Evolutionary conservation across 2,329 filamentous ascomycete species (phyloP).

Genomic region (Cladobotryum mycophilum): DNA sequence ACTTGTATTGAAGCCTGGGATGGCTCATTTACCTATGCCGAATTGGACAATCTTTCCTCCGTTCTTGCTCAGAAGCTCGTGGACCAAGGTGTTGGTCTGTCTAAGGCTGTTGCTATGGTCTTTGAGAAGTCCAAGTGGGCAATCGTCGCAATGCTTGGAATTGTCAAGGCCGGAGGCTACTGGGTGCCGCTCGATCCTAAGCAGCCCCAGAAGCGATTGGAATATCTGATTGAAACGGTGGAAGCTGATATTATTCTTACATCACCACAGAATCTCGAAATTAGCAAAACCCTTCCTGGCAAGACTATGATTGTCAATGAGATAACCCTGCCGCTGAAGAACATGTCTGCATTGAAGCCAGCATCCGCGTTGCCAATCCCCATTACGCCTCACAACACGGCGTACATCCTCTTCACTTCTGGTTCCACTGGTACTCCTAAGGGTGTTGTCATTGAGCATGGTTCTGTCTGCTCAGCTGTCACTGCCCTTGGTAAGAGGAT

Average conservation of each 20-base stretch:
- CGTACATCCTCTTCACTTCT: slow-evolving; percentile 3
- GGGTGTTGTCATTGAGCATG: slow-evolving; percentile 2
- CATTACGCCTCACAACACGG: not conserved
- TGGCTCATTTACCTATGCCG: slow-evolving; percentile 1
- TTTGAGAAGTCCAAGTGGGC: slow-evolving; percentile 8
- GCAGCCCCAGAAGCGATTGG: not conserved
- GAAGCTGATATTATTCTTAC: slow-evolving; percentile 1
- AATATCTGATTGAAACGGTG: not conserved
- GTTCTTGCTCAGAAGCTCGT: slow-evolving; percentile 5
- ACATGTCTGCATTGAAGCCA: not conserved
- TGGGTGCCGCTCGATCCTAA: not conserved
- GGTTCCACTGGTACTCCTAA: slow-evolving; percentile 8
- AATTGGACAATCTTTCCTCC: slow-evolving; percentile 8
- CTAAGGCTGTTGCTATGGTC: not conserved
- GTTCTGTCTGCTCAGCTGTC: not conserved
- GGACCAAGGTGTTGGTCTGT: slow-evolving; percentile 1
- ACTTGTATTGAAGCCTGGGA: slow-evolving; percentile 2
- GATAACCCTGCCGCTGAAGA: too few species aligned
- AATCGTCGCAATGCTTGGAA: not conserved
- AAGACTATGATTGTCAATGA: too few species aligned
- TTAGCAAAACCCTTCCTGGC: too few species aligned
- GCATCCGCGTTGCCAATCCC: too few species aligned
- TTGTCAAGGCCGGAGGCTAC: slow-evolving; percentile 3
- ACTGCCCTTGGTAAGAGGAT: not conserved
- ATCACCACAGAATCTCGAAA: not conserved